Evolutionary conservation across 2,329 filamentous ascomycete genomes (phyloP), one percentile per base, ranked within the genome.

Genomic region (Penicillium sp.): DNA sequence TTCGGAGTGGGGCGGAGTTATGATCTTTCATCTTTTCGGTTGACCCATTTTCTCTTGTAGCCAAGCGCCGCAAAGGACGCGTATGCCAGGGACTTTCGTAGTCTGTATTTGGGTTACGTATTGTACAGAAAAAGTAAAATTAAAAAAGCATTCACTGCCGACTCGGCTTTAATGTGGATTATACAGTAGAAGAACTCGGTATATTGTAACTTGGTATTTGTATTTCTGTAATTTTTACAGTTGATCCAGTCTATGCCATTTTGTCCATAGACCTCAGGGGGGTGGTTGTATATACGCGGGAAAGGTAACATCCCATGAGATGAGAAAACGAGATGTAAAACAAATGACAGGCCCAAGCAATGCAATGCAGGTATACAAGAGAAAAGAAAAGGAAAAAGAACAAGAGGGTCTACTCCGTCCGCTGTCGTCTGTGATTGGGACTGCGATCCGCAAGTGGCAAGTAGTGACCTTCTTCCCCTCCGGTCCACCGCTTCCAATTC

Each of bases 401-500:
- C n/a, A 18, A 29, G 11, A 11, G 11, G n/a, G 26, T 14, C 54
- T 49, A 61, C 31, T 63, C 58, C 41, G 41, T 57, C 37, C 57
- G 55, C 46, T 57, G 45, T 40, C 54, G 53, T 27, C 49, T 51
- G 20, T 46, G 47, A 14, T 51, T 50, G 26, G 52, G 25, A 52
- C 51, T 56, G 37, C 58, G 61, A 55, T 71, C 68, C 12, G 57
- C 42, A 50, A 72, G 61, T 8, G 69, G 65, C 46, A 67, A 64
- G 45, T 72, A 70, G 14, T 58, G 59, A 27, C 57, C 50, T 26
- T 64, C 61, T 25, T 53, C 46, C 6, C 43, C 46, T 31, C 49
- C 50, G 9, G 48, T 58, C 69, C 68, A 72, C 54, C 67, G 61
- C 14, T 60, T 64, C 67, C 62, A 70, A 53, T 68, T 59, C 71